Base-by-base conservation (phyloP, 1,284 basidiomycete species). In the Pseudomicrostroma phylloplanum region DNA sequence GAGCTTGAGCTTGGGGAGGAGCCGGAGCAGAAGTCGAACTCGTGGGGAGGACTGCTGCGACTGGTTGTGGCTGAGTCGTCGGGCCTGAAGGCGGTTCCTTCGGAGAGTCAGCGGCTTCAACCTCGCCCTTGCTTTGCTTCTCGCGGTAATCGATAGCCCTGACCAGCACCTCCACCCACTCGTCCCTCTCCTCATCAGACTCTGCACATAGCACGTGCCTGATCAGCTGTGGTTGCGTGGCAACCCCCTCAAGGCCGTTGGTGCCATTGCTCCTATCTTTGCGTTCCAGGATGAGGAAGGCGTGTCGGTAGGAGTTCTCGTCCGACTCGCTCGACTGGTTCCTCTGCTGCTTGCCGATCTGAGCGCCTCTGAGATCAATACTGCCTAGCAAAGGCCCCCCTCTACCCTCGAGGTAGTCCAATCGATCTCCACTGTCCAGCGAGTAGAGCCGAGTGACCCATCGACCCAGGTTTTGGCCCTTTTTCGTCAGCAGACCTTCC, bases 141-240 rank as follows among this genome's bases (percentile, higher is more conserved):
- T 73, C 67, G 21, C 72, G 57, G 46, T 68, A 65, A 25, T 66
- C 68, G 48, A 76, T 73, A 51, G 71, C 68, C 21, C 71, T 63
- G 4, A 74, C 91, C 48, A 98, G 86, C 67, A 92, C 88, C 63
- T 93, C 89, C 41, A 97, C 92, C 94, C 94, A 98, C 62, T 84
- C 85, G 77, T 98, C 94, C 46, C 94, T 85, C 75, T 96, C 92
- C 55, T 84, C 82, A 80, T 98, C 94, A 76, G 89, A 96, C 80
- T 96, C 91, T 0, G 94, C 94, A 74, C 94, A 97, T 3, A 98
- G 83, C 39, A 98, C 92, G 78, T 97, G 94, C 23, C 91, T 84
- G 57, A 88, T 85, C 67, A 86, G 86, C 57, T 87, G 85, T 4
- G 88, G 77, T 4, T 66, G 60, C 54, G 2, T 19, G 2, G 3